phyloP scores from a whole-genome alignment of 108 stramenopile genomes.

The Cyclotella choctawhatcheeana region DNA sequence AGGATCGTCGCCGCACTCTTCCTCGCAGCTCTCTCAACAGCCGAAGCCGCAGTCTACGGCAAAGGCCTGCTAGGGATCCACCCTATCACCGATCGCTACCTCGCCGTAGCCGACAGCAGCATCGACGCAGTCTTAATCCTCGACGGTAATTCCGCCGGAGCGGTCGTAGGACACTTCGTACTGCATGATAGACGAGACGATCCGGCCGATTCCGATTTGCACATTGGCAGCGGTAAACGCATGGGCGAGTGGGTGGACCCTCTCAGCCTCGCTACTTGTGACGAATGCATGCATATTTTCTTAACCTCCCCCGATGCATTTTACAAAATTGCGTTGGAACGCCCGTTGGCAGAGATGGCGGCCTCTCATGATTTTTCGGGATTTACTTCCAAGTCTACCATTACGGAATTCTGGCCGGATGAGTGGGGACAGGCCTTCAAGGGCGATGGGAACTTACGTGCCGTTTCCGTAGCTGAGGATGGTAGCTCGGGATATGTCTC shows the following conservation, averaged over 20 bases:
- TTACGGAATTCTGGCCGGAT: slow-evolving; percentile 24
- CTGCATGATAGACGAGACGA: slow-evolving; percentile 30
- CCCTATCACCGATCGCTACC: slow-evolving; percentile 43
- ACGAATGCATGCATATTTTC: slow-evolving; percentile 33
- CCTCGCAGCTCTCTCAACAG: slow-evolving; percentile 13
- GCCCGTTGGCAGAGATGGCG: slow-evolving; percentile 39
- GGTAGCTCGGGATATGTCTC: slow-evolving; percentile 41
- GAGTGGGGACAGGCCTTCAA: slow-evolving; percentile 20
- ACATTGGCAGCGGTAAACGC: slow-evolving; percentile 4
- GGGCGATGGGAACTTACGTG: slow-evolving; percentile 31
- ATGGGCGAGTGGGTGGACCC: slow-evolving; percentile 37
- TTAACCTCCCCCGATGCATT: slow-evolving; percentile 22
- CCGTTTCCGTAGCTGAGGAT: slow-evolving; percentile 32
- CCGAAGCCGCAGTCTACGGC: slow-evolving; percentile 15
- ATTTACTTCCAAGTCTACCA: slow-evolving; percentile 25
- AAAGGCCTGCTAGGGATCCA: slow-evolving; percentile 44
- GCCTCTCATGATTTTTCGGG: slow-evolving; percentile 32
- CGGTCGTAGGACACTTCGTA: slow-evolving; percentile 46
- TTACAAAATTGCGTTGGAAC: slow-evolving; percentile 28
- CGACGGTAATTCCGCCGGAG: slow-evolving; percentile 39
- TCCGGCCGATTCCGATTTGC: slow-evolving; percentile 21
- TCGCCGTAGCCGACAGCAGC: slow-evolving; percentile 47
- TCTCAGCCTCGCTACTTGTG: slow-evolving; percentile 36
- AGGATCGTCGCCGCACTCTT: slow-evolving; percentile 29
- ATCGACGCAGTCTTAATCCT: slow-evolving; percentile 50